phyloP scores from a whole-genome alignment of 192 early-diverging fungal species.

The Coemansia sp. region DNA sequence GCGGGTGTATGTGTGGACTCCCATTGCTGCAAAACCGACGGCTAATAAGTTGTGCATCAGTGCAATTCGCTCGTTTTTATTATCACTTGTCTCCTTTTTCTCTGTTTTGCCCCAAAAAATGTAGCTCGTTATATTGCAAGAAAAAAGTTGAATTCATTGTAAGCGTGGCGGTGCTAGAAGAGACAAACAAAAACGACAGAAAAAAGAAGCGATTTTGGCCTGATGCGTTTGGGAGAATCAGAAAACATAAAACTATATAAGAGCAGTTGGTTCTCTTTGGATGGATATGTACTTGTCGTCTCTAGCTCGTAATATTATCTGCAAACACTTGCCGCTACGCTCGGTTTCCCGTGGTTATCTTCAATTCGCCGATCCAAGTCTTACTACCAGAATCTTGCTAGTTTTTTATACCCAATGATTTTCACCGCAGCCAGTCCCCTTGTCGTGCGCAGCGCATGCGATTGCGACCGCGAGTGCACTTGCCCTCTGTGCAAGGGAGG shows the following conservation, averaged over 20 bases:
- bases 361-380: neutral
- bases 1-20: neutral
- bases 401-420: neutral
- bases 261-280: neutral
- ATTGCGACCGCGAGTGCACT: conserved; percentile 12
- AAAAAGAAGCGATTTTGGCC: neutral
- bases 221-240: neutral
- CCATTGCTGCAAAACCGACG: neutral
- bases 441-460: neutral
- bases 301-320: neutral
- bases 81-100: neutral
- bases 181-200: neutral
- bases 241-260: neutral
- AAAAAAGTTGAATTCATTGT: conserved; percentile 4
- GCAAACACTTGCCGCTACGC: neutral
- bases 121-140: neutral
- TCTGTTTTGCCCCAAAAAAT: conserved; percentile 5
- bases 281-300: neutral
- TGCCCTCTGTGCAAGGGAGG: conserved; percentile 11
- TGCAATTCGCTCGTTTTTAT: neutral
- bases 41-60: neutral
- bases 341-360: neutral
- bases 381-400: conserved; percentile 1
- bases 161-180: conserved; percentile 2
- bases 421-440: neutral